Evolutionary conservation across 192 early-diverging fungal species (phyloP), one percentile per base, ranked within the genome.

Genomic region (Anaeromyces robustus): DNA sequence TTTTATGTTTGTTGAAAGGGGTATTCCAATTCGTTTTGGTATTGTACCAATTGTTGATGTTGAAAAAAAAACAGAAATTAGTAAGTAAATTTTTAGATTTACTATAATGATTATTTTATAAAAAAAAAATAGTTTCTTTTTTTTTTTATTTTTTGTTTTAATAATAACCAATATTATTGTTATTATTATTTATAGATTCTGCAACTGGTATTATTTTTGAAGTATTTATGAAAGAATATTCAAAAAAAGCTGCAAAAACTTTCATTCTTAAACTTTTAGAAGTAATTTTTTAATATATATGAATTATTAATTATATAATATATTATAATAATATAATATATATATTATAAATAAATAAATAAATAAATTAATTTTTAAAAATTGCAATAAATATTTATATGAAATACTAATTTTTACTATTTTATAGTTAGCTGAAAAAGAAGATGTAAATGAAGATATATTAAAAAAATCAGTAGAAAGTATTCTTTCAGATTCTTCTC

Each of bases 1-100:
- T 12, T 84, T 95, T 1, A 91, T 92, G 79, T 52, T 52, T 22
- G 85, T 94, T 12, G 86, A 93, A 80, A 88, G 90, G 29, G 85
- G 90, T 12, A 83, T 96, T 30, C 96, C 96, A 12, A 86, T 99
- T 80, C 89, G 96, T 59, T 94, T 97, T 81, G 97, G 97, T 26
- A 12, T 97, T 18, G 87, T 94, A 26, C 95, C 95, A 11, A 81
- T 94, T 4, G 77, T 94, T 13, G 84, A 84, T 77, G 82, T 84
- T 26, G 80, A 82, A 6, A 80, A 87, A 7, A 79, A 87, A 52
- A 80, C 83, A 4, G 43, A 52, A 52, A 5, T 52, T 13, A 52
- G 43, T 52, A 39, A 12, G 77, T 83, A 0, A 80, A 86, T 39
- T 43, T 78, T 12, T 39, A 78, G 0, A 32, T 81, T 19, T 52